phyloP scores from a whole-genome alignment of 2,329 filamentous ascomycete genomes.

The Fusarium brachygibbosum region DNA sequence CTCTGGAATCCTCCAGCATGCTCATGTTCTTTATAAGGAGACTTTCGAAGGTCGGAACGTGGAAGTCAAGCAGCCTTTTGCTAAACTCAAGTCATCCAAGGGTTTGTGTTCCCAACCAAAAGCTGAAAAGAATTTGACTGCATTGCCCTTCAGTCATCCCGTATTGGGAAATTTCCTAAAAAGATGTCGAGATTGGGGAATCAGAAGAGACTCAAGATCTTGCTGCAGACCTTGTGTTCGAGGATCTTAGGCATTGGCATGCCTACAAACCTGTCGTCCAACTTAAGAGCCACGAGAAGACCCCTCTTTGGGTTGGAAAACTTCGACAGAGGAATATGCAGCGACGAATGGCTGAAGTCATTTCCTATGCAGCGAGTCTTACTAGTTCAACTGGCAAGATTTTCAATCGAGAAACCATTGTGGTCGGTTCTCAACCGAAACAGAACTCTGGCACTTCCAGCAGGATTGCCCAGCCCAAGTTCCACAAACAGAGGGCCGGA shows the following conservation, averaged over 20 bases:
- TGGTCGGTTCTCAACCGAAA: constrained; percentile 53
- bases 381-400: constrained; percentile 73
- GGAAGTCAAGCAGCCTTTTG: neutral
- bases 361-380: constrained; percentile 76
- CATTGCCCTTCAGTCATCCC: constrained; percentile 63
- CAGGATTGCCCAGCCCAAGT: constrained; percentile 12
- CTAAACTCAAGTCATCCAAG: neutral
- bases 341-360: constrained; percentile 74
- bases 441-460: neutral
- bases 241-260: constrained; percentile 72
- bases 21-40: constrained; percentile 4
- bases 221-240: constrained; percentile 55
- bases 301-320: constrained; percentile 50
- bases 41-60: neutral
- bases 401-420: constrained; percentile 74
- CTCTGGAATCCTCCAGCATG: constrained; percentile 10
- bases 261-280: constrained; percentile 67
- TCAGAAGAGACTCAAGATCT: constrained; percentile 44
- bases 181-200: constrained; percentile 56
- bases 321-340: constrained; percentile 65
- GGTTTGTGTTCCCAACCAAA: neutral
- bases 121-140: constrained; percentile 34
- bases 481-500: constrained; percentile 44
- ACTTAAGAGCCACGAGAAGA: constrained; percentile 48
- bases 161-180: constrained; percentile 62